Evolutionary conservation across 2,329 filamentous ascomycete species (phyloP), one percentile per base, ranked within the genome.

Genomic region (Tolypocladium album): DNA sequence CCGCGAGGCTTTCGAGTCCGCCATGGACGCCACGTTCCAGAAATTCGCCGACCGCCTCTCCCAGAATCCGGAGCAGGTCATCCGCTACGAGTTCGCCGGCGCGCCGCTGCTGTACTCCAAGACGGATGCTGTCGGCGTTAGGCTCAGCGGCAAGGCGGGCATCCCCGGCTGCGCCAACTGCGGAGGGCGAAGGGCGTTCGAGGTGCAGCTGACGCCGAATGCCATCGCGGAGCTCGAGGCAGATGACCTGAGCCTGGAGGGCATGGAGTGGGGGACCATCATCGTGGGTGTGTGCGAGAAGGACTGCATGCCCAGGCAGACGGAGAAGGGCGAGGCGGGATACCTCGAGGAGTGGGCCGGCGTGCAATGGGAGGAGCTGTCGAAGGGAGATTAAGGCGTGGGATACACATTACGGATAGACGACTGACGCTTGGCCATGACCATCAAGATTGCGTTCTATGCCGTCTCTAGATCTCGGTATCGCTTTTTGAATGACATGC

Each of bases 261-360:
- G 92, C 0, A 99, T 99, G 94, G 94, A 99, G 69, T 99, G 94
- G 94, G 93, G 93, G 0, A 97, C 92, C 0, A 82, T 99, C 11
- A 85, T 99, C 61, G 78, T 97, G 43, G 92, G 86, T 0, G 91
- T 95, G 9, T 99, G 94, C 72, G 84, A 82, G 64, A 83, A 76
- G 69, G 90, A 97, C 72, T 97, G 94, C 71, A 79, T 82, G 67
- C 83, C 85, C 20, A 72, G 73, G 7, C 82, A 82, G 0, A 80
- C 85, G 8, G 73, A 74, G 15, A 77, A 81, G 42, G 88, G 86
- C 0, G 81, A 86, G 68, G 83, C 86, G 0, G 90, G 87, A 1
- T 97, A 95, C 74, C 69, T 92, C 22, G 94, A 97, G 78, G 94
- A 99, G 75, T 99, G 94, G 93, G 86, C 84, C n/a, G 94, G 93